Conservation (phyloP, 1,284 basidiomycete species). For the Phylloporus sp. region DNA sequence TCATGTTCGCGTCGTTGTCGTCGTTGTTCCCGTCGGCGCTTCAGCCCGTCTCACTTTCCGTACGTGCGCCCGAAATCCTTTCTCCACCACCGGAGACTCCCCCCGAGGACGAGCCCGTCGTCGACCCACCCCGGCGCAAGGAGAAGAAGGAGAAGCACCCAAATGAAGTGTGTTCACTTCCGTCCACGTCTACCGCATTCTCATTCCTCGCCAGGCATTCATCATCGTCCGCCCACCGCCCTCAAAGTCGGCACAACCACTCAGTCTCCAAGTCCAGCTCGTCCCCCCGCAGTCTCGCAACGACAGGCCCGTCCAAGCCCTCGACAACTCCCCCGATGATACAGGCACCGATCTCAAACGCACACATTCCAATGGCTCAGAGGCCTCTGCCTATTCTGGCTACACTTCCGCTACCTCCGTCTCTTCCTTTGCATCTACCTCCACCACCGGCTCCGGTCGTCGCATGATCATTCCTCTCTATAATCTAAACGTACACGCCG, state of each 20-base stretch:
- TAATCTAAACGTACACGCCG: conserved; percentile 92
- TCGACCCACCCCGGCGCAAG: conserved; percentile 34
- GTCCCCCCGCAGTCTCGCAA: conserved; percentile 67
- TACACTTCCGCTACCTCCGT: conserved; percentile 54
- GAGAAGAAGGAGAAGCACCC: conserved; percentile 51
- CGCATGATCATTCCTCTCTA: conserved; percentile 91
- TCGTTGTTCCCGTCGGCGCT: conserved; percentile 64
- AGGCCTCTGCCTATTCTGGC: conserved; percentile 31
- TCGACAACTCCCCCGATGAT: conserved; percentile 36
- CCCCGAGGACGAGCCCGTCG: background rate
- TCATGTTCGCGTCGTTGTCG: conserved; percentile 67
- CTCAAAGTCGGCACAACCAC: conserved; percentile 81
- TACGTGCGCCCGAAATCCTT: conserved; percentile 25
- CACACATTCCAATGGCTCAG: conserved; percentile 46
- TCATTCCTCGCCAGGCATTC: conserved; percentile 63
- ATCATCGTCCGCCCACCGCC: conserved; percentile 87
- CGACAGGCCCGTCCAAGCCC: conserved; percentile 42
- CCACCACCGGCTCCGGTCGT: conserved; percentile 52
- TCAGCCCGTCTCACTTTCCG: conserved; percentile 33
- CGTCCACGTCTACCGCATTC: conserved; percentile 6
- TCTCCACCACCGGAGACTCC: conserved; percentile 20
- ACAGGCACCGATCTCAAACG: conserved; percentile 36
- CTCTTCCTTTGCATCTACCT: conserved; percentile 56
- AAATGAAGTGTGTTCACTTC: conserved; percentile 53
- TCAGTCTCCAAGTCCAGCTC: conserved; percentile 94